Evolutionary conservation across 768 basidiomycete genomes (phyloP).

Genomic region (Suillus sp.): DNA sequence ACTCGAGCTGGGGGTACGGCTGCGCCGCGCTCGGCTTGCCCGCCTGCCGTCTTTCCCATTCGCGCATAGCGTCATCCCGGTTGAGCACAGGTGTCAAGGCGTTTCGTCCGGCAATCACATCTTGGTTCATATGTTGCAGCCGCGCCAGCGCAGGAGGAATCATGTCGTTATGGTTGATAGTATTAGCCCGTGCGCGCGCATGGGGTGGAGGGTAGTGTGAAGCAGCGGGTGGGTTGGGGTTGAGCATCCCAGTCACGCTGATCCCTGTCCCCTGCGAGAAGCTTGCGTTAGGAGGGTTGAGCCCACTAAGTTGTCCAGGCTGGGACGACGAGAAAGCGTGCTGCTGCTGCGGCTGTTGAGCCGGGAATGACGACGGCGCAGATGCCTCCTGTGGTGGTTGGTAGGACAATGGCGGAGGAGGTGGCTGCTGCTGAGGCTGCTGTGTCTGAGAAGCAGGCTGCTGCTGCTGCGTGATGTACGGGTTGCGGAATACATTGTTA

Average conservation of each 20-base stretch:
- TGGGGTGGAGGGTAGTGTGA: constrained; percentile 62
- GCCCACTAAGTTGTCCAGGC: constrained; percentile 22
- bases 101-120: constrained; percentile 74
- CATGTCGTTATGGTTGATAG: constrained; percentile 82
- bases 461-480: constrained; percentile 63
- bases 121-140: constrained; percentile 86
- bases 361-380: not conserved
- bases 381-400: constrained; percentile 20
- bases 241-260: constrained; percentile 32
- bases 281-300: constrained; percentile 16
- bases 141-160: constrained; percentile 95
- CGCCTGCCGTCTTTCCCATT: constrained; percentile 91
- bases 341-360: constrained; percentile 28
- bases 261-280: constrained; percentile 22
- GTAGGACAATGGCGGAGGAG: constrained; percentile 23
- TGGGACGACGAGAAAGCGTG: constrained; percentile 30
- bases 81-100: constrained; percentile 93
- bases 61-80: constrained; percentile 90
- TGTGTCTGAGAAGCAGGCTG: constrained; percentile 36
- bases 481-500: constrained; percentile 71
- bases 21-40: constrained; percentile 71
- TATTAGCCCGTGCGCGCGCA: constrained; percentile 82
- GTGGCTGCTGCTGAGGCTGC: constrained; percentile 35
- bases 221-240: constrained; percentile 58
- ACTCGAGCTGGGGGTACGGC: constrained; percentile 89